A percentile compares a stretch with the other conserved stretches of the same genome.
These are phyloP conservation scores for Rubus idaeus DNA, from an alignment of 306 rosid species.

Conservation along the genomic window DNA sequence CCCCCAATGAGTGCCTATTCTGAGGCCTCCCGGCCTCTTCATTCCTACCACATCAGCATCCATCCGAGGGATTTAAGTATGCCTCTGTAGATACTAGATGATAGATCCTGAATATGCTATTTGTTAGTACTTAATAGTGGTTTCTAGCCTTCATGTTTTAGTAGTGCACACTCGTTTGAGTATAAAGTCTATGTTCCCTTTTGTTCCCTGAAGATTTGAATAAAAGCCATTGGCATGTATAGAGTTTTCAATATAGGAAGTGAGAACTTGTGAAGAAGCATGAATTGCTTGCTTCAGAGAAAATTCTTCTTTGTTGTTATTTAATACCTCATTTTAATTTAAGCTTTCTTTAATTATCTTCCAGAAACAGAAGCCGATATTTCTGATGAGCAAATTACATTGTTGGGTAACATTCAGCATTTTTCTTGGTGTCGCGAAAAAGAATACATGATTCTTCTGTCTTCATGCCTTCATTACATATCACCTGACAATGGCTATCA, in stretches of 20 bases:
- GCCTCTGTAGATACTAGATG: conserved; percentile 40
- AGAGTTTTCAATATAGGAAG: conserved; percentile 21
- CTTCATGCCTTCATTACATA: neutral
- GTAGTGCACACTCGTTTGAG: conserved; percentile 34
- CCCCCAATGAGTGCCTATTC: conserved; percentile 8
- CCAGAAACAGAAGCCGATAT: neutral
- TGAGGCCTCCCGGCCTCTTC: conserved; percentile 23
- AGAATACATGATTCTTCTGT: neutral
- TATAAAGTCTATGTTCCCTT: conserved; percentile 21
- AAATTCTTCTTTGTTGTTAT: neutral
- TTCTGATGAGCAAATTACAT: neutral
- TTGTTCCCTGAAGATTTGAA: conserved; percentile 14
- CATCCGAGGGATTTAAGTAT: conserved; percentile 36
- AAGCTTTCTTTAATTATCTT: neutral
- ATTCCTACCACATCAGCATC: conserved; percentile 32
- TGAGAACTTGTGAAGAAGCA: neutral
- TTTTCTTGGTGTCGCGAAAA: neutral
- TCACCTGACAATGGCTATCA: neutral
- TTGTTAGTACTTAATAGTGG: conserved; percentile 24
- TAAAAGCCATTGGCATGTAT: conserved; percentile 31
- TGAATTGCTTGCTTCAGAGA: conserved; percentile 17
- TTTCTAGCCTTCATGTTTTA: conserved; percentile 37
- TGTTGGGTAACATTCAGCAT: neutral
- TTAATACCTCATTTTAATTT: neutral
- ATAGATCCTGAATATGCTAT: conserved; percentile 34